Percentiles rank a stretch among this genome's conserved stretches.
These are phyloP conservation scores for Crithidia brevicula DNA, from an alignment of 208 protist genomes.

Conservation along the genomic window DNA sequence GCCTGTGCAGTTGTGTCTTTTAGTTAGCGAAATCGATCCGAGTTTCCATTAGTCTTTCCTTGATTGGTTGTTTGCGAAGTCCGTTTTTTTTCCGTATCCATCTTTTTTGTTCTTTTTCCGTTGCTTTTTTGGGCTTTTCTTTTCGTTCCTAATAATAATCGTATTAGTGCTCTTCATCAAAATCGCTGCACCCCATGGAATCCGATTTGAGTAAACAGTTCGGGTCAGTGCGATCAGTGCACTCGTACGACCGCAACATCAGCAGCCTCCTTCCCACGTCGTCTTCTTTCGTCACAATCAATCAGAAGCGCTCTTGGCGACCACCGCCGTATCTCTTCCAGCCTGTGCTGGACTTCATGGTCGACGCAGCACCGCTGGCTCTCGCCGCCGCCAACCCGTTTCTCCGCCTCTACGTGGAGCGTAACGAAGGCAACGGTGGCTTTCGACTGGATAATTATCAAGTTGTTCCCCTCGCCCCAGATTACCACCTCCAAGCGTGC, in stretches of 20 bases:
- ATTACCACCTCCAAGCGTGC: not conserved
- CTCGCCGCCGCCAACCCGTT: conserved; percentile 45
- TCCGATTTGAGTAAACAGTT: conserved; percentile 18
- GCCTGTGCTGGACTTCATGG: conserved; percentile 47
- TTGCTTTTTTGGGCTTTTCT: conserved; percentile 3
- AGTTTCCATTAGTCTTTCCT: too few species aligned
- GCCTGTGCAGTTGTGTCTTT: too few species aligned
- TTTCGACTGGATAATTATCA: conserved; percentile 37
- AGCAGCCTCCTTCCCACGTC: conserved; percentile 9
- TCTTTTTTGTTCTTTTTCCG: not conserved
- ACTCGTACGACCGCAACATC: conserved; percentile 31
- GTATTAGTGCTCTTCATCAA: too few species aligned
- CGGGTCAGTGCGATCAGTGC: conserved; percentile 14
- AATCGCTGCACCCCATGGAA: too few species aligned
- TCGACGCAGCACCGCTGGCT: conserved; percentile 31
- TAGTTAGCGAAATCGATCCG: too few species aligned
- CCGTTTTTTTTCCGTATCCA: not conserved
- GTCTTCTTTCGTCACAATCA: conserved; percentile 50
- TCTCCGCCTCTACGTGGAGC: conserved; percentile 55
- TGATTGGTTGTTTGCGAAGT: too few species aligned
- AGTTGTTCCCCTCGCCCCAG: conserved; percentile 8
- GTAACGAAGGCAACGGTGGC: conserved; percentile 31
- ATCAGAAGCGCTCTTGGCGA: conserved; percentile 51
- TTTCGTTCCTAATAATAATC: too few species aligned
- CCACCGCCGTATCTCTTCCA: conserved; percentile 39